Conservation (phyloP, 495 filamentous ascomycete species). For the Podospora australis region DNA sequence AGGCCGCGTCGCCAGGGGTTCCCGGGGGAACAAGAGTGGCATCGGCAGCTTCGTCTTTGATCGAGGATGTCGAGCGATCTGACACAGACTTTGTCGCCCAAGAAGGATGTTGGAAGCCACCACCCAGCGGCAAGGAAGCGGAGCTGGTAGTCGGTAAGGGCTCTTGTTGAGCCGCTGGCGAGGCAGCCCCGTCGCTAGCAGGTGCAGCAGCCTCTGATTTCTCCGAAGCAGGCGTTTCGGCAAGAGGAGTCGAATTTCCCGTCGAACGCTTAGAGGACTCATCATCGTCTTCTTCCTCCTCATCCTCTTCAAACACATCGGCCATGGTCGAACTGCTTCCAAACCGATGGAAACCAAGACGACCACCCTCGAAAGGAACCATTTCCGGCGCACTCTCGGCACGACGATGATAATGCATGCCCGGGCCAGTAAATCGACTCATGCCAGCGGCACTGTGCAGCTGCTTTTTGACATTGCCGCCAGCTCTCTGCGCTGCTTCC, state of each 20-base stretch:
- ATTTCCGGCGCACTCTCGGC: slow-evolving; percentile 90
- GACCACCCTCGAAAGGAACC: slow-evolving; percentile 67
- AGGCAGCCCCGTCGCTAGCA: not conserved
- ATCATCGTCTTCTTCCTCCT: slow-evolving; percentile 58
- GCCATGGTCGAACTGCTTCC: slow-evolving; percentile 65
- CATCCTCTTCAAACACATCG: slow-evolving; percentile 95
- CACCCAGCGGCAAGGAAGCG: not conserved
- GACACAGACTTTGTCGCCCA: not conserved
- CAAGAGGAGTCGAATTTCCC: slow-evolving; percentile 24
- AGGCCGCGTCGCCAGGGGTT: slow-evolving; percentile 3
- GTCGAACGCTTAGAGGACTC: slow-evolving; percentile 17
- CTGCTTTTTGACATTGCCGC: slow-evolving; percentile 59
- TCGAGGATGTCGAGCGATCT: not conserved
- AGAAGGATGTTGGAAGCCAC: not conserved
- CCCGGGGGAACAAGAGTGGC: slow-evolving; percentile 18
- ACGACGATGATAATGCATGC: slow-evolving; percentile 82
- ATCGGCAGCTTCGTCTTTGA: not conserved
- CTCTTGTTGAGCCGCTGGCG: not conserved
- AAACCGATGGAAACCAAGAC: slow-evolving; percentile 52
- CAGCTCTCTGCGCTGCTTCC: slow-evolving; percentile 50
- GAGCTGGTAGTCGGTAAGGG: not conserved
- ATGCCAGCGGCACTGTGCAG: slow-evolving; percentile 83
- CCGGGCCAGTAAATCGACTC: slow-evolving; percentile 70
- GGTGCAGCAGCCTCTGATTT: slow-evolving; percentile 5
- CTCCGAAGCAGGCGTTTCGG: slow-evolving; percentile 13